Percentiles rank a stretch among this genome's conserved stretches.
These are phyloP conservation scores for Cutaneotrichosporon cutaneum DNA, from an alignment of 1,284 basidiomycete genomes.

Conservation along the genomic window DNA sequence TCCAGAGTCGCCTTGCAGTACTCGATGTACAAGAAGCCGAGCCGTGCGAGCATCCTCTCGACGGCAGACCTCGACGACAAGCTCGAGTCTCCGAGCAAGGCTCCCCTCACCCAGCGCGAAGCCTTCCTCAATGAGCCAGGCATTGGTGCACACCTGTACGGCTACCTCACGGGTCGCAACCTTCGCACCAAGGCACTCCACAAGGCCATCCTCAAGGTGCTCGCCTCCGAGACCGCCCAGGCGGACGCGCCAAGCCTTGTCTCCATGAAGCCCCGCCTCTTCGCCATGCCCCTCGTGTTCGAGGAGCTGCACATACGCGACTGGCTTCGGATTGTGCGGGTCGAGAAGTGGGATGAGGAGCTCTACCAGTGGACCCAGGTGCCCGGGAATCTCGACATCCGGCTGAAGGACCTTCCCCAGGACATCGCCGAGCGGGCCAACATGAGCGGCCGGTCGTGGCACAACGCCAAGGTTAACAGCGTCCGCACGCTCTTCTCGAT, in stretches of 20 bases:
- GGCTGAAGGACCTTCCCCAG: conserved; percentile 19
- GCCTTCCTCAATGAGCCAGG: conserved; percentile 32
- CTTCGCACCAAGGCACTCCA: conserved; percentile 35
- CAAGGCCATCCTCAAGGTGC: conserved; percentile 31
- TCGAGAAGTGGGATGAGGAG: conserved; percentile 33
- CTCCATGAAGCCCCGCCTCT: conserved; percentile 32
- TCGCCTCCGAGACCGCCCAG: conserved; percentile 13
- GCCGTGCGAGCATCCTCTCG: neutral
- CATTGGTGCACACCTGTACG: conserved; percentile 36
- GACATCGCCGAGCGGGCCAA: conserved; percentile 14
- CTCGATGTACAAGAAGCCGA: conserved; percentile 20
- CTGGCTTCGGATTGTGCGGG: conserved; percentile 33
- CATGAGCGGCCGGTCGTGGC: conserved; percentile 21
- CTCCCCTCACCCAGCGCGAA: conserved; percentile 14
- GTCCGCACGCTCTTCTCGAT: conserved; percentile 30
- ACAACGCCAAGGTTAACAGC: conserved; percentile 23
- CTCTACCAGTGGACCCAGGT: conserved; percentile 35
- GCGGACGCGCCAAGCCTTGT: conserved; percentile 25
- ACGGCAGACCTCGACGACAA: neutral
- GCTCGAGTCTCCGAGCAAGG: neutral
- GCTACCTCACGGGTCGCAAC: conserved; percentile 35
- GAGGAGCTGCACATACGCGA: conserved; percentile 39
- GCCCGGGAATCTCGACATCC: conserved; percentile 29
- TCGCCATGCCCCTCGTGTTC: conserved; percentile 39
- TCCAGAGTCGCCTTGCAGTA: conserved; percentile 19